Evolutionary conservation across 108 stramenopile genomes (phyloP), one percentile per base, ranked within the genome.

Genomic region (Poteriospumella lacustris): DNA sequence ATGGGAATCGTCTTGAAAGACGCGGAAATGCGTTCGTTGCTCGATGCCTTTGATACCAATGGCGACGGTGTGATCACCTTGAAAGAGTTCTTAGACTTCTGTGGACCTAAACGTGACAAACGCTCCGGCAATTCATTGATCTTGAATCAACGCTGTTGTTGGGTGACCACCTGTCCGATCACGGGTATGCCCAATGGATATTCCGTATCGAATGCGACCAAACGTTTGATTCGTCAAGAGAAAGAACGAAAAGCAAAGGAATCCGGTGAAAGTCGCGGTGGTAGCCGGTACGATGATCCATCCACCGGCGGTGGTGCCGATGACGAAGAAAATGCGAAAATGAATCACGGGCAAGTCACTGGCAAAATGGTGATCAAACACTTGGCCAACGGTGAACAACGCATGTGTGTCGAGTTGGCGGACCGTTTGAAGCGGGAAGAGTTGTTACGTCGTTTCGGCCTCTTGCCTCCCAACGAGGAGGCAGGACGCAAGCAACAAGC

Each of bases 161-260:
- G 83, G 83, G 79, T 77, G 34, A 84, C 83, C 0, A 84, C 83
- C 1, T 84, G 83, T 40, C 78, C 58, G 0, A 38, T 67, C 15
- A 82, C 81, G 29, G 81, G 81, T 5, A 84, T 84, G 83, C 44
- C 82, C 38, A 84, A 84, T 47, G 83, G 78, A 78, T 84, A 80
- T 82, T 40, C 79, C 15, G 83, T 84, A 19, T 82, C 75, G 1
- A 73, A 39, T n/a, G 31, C 70, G 33, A 73, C 70, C n/a, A 73
- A 38, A 24, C 44, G 47, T 5, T 56, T 12, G 9, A n/a, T 73
- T 42, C 5, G 70, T 34, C 24, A 73, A 73, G 70, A 73, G 41
- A n/a, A n/a, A n/a, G n/a, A n/a, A n/a, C n/a, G n/a, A n/a, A n/a
- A n/a, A n/a, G n/a, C n/a, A n/a, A n/a, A n/a, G n/a, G 19, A 19